Percentiles rank a stretch among this genome's conserved stretches.
phyloP scores from a whole-genome alignment of 306 rosid genomes.

The Boehmeria nivea region DNA sequence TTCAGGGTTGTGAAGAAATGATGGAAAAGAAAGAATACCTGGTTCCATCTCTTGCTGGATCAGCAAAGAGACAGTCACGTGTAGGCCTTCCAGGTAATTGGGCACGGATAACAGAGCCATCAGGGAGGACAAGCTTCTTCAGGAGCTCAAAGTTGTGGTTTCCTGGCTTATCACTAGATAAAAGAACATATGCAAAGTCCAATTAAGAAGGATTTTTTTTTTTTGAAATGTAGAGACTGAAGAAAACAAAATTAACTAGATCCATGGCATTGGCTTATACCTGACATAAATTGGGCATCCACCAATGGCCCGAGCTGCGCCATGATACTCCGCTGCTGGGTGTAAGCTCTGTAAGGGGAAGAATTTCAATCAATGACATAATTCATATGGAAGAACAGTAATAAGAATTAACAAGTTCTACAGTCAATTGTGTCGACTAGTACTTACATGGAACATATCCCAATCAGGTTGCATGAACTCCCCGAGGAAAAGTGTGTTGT shows the following conservation, averaged over 20 bases:
- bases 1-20: no score
- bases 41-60: conserved; percentile 87
- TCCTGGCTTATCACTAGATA: conserved; percentile 82
- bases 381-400: neutral
- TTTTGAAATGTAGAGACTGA: neutral
- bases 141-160: conserved; percentile 86
- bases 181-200: neutral
- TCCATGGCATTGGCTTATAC: conserved; percentile 23
- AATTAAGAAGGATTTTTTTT: neutral
- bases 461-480: conserved; percentile 98
- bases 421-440: no score
- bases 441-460: conserved; percentile 98
- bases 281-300: conserved; percentile 96
- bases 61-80: conserved; percentile 72
- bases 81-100: conserved; percentile 91
- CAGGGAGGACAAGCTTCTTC: conserved; percentile 87
- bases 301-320: conserved; percentile 95
- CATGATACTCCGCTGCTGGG: conserved; percentile 91
- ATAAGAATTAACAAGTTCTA: neutral
- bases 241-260: neutral
- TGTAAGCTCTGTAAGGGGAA: conserved; percentile 61
- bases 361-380: conserved; percentile 11
- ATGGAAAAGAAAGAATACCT: conserved; percentile 38
- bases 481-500: conserved; percentile 89
- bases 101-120: conserved; percentile 92